A percentile compares a stretch with the other conserved stretches of the same genome.
These are phyloP conservation scores for Cnidoscolus chayamansa DNA, from an alignment of 441 rosid genomes.

Conservation along the genomic window DNA sequence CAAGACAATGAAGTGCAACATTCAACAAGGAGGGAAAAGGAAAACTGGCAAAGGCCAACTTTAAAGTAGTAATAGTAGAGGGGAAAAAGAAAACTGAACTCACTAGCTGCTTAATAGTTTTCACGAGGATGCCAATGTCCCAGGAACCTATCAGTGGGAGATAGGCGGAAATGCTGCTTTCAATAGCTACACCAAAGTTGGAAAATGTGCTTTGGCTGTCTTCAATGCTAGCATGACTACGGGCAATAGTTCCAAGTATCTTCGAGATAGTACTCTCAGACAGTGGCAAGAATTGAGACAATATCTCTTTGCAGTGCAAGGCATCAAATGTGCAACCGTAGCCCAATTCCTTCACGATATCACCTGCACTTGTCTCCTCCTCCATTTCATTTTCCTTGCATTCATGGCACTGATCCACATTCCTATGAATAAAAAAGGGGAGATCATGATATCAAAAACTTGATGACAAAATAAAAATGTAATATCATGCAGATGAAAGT, in stretches of 20 bases:
- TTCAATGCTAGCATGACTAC: conserved; percentile 58
- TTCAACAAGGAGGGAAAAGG: background rate
- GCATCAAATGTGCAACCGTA: conserved; percentile 80
- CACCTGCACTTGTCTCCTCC: conserved; percentile 72
- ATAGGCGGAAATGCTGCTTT: conserved; percentile 52
- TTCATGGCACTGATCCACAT: conserved; percentile 43
- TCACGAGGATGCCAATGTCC: conserved; percentile 72
- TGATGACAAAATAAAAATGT: background rate
- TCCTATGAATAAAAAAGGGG: conserved; percentile 37
- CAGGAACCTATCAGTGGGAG: conserved; percentile 58
- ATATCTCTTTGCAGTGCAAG: conserved; percentile 69
- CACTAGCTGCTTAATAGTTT: conserved; percentile 75
- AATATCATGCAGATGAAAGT: conserved; percentile 11
- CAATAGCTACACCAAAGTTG: conserved; percentile 71
- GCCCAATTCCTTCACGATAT: conserved; percentile 83
- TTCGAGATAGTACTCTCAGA: conserved; percentile 65
- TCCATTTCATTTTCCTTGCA: conserved; percentile 66
- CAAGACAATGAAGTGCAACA: background rate
- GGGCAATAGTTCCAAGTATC: conserved; percentile 60
- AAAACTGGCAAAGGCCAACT: conserved; percentile 11
- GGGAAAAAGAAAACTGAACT: conserved; percentile 27
- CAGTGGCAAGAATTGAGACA: conserved; percentile 68
- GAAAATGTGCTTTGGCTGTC: conserved; percentile 65
- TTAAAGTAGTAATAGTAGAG: conserved; percentile 1
- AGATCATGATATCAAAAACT: background rate